A percentile compares a stretch with the other conserved stretches of the same genome.
These are phyloP conservation scores for Carex pumila DNA, from an alignment of 176 grass and related monocot genomes.

Conservation along the genomic window DNA sequence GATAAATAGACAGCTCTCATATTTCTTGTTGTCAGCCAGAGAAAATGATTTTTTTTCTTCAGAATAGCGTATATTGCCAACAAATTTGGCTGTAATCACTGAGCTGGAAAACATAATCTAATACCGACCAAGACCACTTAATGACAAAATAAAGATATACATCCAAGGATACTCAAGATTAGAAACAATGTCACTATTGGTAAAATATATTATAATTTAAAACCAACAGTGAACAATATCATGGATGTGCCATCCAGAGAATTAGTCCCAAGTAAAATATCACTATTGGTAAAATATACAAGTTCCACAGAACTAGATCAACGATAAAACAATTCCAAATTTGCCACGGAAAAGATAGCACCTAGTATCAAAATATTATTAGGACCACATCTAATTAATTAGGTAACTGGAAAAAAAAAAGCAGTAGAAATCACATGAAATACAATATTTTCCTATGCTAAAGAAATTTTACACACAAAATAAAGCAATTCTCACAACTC, in stretches of 20 bases:
- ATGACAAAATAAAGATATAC: background rate
- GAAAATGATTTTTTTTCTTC: background rate
- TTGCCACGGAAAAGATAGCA: background rate
- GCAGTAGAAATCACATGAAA: background rate
- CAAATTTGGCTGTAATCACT: slow-evolving; percentile 8
- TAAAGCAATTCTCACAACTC: background rate
- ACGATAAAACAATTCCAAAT: background rate
- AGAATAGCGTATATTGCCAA: slow-evolving; percentile 21
- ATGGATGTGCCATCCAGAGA: background rate
- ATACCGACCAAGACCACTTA: background rate
- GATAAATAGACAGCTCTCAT: slow-evolving; percentile 7
- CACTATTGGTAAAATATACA: background rate
- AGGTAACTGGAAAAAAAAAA: background rate
- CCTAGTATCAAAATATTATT: background rate
- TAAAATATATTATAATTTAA: background rate
- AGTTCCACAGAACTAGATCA: background rate
- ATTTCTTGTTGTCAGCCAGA: background rate
- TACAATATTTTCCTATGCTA: background rate
- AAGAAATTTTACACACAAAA: background rate
- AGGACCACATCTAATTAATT: no score
- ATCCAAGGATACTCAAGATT: background rate
- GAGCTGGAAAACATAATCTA: background rate
- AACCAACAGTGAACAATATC: background rate
- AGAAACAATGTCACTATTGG: background rate
- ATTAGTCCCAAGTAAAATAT: background rate